Evolutionary conservation across 2,329 filamentous ascomycete species (phyloP), one percentile per base, ranked within the genome.

Genomic region (Coniochaeta pulveracea): DNA sequence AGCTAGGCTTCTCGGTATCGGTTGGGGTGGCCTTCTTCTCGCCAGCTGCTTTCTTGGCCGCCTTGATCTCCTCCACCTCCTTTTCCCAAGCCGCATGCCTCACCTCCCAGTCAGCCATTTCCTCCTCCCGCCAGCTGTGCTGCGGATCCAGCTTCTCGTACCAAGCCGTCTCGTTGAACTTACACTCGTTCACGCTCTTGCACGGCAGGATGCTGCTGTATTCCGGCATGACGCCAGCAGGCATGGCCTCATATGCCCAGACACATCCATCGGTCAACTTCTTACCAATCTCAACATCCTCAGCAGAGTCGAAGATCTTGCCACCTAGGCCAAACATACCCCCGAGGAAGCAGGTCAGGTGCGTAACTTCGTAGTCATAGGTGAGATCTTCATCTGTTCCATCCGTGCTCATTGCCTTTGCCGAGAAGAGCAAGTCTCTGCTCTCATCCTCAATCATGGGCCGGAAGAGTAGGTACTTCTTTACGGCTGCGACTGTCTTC

Each of bases 401-500:
- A 10, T 64, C 64, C 2, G 46, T 51, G 8, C 68, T 64, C 29
- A 50, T 60, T n/a, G 72, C 53, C 43, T 75, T 76, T 16, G 80
- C 80, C 0, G 82, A 73, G 39, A 91, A 75, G 3, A 91, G 65
- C n/a, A 91, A 71, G 38, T 89, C 73, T 33, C 71, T 71, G 18
- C 18, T 31, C 34, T 72, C 61, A 19, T 72, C 69, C 6, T 75
- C 69, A 14, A 76, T 69, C 73, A 91, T 80, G 1, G 86, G 85
- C 5, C 80, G 71, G 56, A 75, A 93, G 37, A 93, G 72, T 8
- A 93, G 65, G 52, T 82, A 69, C 42, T 85, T 67, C 43, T 81
- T 80, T 22, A 80, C 72, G 0, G 75, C 75, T 5, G 79, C 71
- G 19, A 79, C 70, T 4, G 76, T 70, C 36, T 71, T 72, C 37